These are phyloP conservation scores for Kwoniella shandongensis DNA, from an alignment of 768 basidiomycete species.

Conservation along the genomic window DNA sequence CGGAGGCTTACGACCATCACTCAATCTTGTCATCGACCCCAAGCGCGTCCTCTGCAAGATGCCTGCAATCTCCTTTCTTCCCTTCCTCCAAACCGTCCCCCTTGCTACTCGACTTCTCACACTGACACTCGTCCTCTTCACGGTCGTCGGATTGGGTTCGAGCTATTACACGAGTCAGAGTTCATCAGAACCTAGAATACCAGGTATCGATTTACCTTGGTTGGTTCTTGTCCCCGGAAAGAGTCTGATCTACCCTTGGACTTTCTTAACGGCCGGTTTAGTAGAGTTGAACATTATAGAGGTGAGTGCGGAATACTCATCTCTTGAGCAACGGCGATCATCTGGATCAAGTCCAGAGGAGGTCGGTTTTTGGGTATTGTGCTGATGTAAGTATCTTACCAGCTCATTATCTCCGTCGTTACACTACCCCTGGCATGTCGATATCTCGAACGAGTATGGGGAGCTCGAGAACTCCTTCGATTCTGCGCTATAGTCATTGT, in stretches of 20 bases:
- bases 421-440: slow-evolving; percentile 77
- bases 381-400: slow-evolving; percentile 7
- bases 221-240: slow-evolving; percentile 78
- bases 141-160: slow-evolving; percentile 28
- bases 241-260: slow-evolving; percentile 86
- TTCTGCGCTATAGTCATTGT: slow-evolving; percentile 78
- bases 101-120: slow-evolving; percentile 46
- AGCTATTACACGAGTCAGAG: slow-evolving; percentile 19
- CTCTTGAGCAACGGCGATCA: background rate
- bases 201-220: slow-evolving; percentile 58
- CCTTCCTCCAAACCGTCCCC: slow-evolving; percentile 52
- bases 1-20: too few species aligned
- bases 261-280: slow-evolving; percentile 80
- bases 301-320: slow-evolving; percentile 59
- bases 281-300: slow-evolving; percentile 81
- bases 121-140: slow-evolving; percentile 30
- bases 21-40: too few species aligned
- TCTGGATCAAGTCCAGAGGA: background rate
- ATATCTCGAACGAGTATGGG: slow-evolving; percentile 95
- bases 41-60: slow-evolving; percentile 19
- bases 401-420: slow-evolving; percentile 77
- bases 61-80: slow-evolving; percentile 52
- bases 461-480: slow-evolving; percentile 76
- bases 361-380: background rate
- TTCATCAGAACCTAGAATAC: slow-evolving; percentile 5